Base-by-base conservation (phyloP, 805 yeast species). In the Sugiyamaella americana region DNA sequence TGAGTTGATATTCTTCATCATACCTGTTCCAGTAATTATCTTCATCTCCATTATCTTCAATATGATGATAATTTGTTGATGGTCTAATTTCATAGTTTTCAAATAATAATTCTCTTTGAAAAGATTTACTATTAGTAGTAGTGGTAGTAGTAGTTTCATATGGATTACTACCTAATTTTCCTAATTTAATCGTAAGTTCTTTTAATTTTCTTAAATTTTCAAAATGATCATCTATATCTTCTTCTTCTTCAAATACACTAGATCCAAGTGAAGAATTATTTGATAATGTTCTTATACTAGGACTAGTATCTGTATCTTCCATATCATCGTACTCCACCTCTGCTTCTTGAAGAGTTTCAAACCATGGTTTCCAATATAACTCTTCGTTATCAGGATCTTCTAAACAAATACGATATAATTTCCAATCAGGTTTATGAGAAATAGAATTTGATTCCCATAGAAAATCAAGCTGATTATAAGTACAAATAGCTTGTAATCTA, bases 381-480 rank as follows among this genome's bases (percentile, higher is more conserved):
- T 47, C 52, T 16, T 57, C 59, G 35, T 50, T 48, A 37, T 57
- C 59, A n/a, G 50, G 43, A 29, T 52, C 57, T 16, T 37, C 37
- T 24, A 57, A 48, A 29, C 49, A 44, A 21, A 56, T 46, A 2
- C 51, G 38, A 21, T 42, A 34, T 37, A 56, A 49, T 23, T 41
- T 45, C 54, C 57, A 54, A 34, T 42, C 48, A 4, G 40, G 50
- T 17, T 8, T 22, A 19, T 32, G 22, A 4, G 37, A 21, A 6
- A 55, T 52, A 3, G 53, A 43, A n/a, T 41, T 40, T 10, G 58
- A 55, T 34, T 54, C 58, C 58, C 57, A 55, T n/a, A 57, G 42
- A 23, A 57, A 50, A 23, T 48, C 54, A 16, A 54, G 43, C 1
- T 50, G 51, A 3, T 30, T 39, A 2, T 39, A 19, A 1, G 47